These are phyloP conservation scores for Kregervanrija pseudodelftensis DNA, from an alignment of 805 yeast genomes.

Conservation along the genomic window DNA sequence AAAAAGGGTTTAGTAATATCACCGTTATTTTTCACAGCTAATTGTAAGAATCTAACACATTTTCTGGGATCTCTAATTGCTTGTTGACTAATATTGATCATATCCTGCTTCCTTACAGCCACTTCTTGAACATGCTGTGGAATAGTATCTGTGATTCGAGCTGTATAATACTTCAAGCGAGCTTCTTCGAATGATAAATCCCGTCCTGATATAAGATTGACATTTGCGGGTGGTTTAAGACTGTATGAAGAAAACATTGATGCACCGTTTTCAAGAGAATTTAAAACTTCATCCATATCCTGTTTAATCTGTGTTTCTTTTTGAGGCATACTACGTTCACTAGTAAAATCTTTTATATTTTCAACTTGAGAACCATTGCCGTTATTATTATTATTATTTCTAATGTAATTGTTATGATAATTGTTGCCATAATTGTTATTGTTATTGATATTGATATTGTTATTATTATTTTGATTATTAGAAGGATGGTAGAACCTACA, in stretches of 20 bases:
- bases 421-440: constrained; percentile 12
- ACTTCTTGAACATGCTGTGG: constrained; percentile 35
- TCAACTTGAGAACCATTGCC: constrained; percentile 2
- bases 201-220: constrained; percentile 42
- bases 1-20: constrained; percentile 26
- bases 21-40: constrained; percentile 29
- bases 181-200: constrained; percentile 50
- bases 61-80: constrained; percentile 34
- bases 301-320: constrained; percentile 15
- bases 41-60: constrained; percentile 54
- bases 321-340: too few species aligned
- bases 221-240: constrained; percentile 38
- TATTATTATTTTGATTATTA: constrained; percentile 3
- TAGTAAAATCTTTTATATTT: too few species aligned
- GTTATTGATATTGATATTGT: constrained; percentile 4
- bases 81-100: constrained; percentile 34
- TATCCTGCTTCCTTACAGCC: constrained; percentile 38
- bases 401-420: constrained; percentile 29
- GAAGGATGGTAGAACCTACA: constrained; percentile 39
- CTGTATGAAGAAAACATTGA: constrained; percentile 39
- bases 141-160: constrained; percentile 30
- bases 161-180: constrained; percentile 38
- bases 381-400: constrained; percentile 33
- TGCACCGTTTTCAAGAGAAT: constrained; percentile 18
- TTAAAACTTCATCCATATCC: constrained; percentile 17